Base-by-base conservation (phyloP, 768 basidiomycete species). In the Lentinula raphanica region DNA sequence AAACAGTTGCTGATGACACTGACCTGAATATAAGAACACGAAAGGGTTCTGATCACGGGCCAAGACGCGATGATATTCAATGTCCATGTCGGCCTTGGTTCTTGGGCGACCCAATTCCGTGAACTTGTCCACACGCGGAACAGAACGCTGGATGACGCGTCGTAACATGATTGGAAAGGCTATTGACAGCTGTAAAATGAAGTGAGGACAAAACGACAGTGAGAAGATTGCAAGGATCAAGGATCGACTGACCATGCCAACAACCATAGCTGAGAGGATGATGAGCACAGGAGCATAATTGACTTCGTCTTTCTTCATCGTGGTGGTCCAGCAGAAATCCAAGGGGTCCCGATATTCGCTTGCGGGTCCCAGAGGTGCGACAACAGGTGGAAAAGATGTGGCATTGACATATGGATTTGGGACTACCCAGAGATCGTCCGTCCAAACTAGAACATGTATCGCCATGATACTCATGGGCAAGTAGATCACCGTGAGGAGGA, bases 251-350 rank as follows among this genome's bases (percentile, higher is more conserved):
- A 89, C 86, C 59, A 76, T 67, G 12, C 69, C 58, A 36, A 90
- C 71, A 3, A 81, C 79, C 11, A 85, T 45, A 0, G 75, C 63
- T 0, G 88, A 80, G 25, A 87, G 64, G n/a, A 84, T 76, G 4
- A 92, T 70, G 19, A 89, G 67, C 3, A 81, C 63, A 25, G 84
- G 85, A 0, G 88, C 88, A 62, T 78, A 86, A 66, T 91, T 92
- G 59, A 89, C 71, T 66, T 85, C 76, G 59, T 87, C 83, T 38
- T 77, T 75, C 56, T 79, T 78, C 86, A 90, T 87, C 0, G 88
- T 90, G 0, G 90, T 91, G 3, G 86, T 89, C 74, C 82, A 92
- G 68, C 88, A 91, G 62, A 89, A 89, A 67, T 90, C 86, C 50
- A 86, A 64, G 3, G 87, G 79, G 59, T 82, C 80, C 40, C 82